Evolutionary conservation across 768 basidiomycete genomes (phyloP), one percentile per base, ranked within the genome.

Genomic region (Xerocomellus chrysenteron): DNA sequence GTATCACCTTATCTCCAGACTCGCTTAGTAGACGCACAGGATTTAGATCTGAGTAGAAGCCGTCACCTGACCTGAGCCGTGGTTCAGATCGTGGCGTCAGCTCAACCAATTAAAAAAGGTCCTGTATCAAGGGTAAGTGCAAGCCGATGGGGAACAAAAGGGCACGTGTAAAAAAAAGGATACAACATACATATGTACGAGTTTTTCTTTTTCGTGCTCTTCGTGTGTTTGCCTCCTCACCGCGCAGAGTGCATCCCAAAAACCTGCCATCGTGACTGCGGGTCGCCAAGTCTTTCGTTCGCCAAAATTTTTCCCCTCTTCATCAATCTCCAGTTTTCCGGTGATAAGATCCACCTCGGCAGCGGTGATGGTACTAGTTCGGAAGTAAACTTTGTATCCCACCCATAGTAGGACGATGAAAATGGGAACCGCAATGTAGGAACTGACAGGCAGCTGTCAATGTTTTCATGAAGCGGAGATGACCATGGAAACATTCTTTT

Each of bases 341-440:
- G 80, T 80, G 39, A 83, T 68, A 24, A 88, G 77, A 66, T 90
- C 86, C 44, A 85, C 82, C 52, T 83, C 75, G 35, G 75, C 71
- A 5, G 77, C 66, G 14, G 77, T 76, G 58, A 67, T 57, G 33
- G 59, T 56, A 14, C 26, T 51, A 32, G 59, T 61, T 43, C 59
- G 51, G 57, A 58, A 66, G 65, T 60, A 58, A 64, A 68, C 56
- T 56, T 72, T 66, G 64, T 58, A 54, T 60, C 58, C 57, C 46
- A 51, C 43, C 53, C 57, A 58, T 17, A 57, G 26, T 28, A 7
- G 19, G 19, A 10, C 13, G 47, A 60, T 2, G 39, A 67, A 62
- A 45, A 60, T 50, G 39, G 65, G 59, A 46, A 67, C 56, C 13
- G 50, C 35, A 33, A 68, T 59, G 46, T 46, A 57, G 41, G 55